A percentile compares a stretch with the other conserved stretches of the same genome.
Conservation (phyloP, 2,329 filamentous ascomycete species). For the Epichloe uncinata region DNA sequence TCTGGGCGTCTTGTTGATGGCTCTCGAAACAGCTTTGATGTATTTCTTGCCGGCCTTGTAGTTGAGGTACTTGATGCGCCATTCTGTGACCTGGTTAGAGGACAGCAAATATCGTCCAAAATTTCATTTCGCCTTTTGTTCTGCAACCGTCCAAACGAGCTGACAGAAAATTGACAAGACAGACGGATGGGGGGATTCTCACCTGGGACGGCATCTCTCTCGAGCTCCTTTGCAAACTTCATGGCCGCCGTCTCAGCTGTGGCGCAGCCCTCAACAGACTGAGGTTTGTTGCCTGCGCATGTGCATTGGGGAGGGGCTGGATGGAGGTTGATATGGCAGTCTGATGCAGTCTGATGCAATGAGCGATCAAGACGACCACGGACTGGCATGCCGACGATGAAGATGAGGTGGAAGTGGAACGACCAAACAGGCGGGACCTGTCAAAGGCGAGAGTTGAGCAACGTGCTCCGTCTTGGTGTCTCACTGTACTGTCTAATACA, state of each 20-base stretch:
- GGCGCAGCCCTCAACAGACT: conserved; percentile 3
- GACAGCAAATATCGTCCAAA: background rate
- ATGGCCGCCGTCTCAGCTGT: conserved; percentile 6
- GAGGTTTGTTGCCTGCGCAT: background rate
- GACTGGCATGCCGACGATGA: no score
- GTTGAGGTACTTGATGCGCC: conserved; percentile 85
- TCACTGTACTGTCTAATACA: no score
- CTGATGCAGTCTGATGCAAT: no score
- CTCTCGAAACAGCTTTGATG: conserved; percentile 67
- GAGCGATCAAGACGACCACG: no score
- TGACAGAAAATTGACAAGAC: background rate
- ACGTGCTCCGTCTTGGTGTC: no score
- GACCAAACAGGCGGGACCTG: no score
- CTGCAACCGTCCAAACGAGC: background rate
- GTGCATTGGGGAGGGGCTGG: no score
- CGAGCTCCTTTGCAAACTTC: conserved; percentile 11
- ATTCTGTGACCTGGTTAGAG: conserved; percentile 40
- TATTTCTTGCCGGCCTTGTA: conserved; percentile 96
- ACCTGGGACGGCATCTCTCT: conserved; percentile 56
- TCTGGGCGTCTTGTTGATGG: conserved; percentile 48
- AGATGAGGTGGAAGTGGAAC: no score
- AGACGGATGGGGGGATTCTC: background rate
- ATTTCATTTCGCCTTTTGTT: background rate
- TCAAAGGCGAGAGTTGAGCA: no score
- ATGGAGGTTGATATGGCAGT: no score